phyloP scores from a whole-genome alignment of 202 grass and related monocot species.

The Carex sylvatica region DNA sequence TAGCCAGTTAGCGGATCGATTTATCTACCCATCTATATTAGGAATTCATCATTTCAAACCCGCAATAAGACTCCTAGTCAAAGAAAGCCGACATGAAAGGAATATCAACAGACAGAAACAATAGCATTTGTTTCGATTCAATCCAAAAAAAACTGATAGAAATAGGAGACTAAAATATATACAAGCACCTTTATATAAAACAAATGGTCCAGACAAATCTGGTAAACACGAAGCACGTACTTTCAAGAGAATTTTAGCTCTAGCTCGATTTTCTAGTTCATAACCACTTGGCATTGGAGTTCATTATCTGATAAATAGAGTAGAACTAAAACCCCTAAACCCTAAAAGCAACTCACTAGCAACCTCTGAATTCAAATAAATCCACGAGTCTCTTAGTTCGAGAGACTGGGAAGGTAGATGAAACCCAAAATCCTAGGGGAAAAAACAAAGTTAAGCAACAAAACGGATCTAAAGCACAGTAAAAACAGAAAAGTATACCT shows the following conservation, averaged over 20 bases:
- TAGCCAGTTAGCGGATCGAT: slow-evolving; percentile 24
- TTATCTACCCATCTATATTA: slow-evolving; percentile 27
- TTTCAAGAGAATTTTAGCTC: not conserved
- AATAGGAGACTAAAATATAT: not conserved
- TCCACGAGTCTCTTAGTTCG: not conserved
- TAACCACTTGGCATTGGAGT: not conserved
- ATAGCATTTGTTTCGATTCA: not conserved
- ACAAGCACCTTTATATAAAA: not conserved
- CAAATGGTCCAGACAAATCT: not conserved
- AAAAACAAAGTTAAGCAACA: not conserved
- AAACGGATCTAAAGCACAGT: slow-evolving; percentile 29
- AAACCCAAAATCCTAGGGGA: not conserved
- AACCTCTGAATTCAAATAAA: not conserved
- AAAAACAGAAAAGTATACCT: slow-evolving; percentile 39
- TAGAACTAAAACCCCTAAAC: slow-evolving; percentile 13
- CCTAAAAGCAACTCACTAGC: not conserved
- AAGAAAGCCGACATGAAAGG: slow-evolving; percentile 19
- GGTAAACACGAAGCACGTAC: not conserved
- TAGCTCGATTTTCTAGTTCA: not conserved
- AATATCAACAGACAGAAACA: slow-evolving; percentile 18
- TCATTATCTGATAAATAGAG: not conserved
- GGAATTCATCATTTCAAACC: slow-evolving; percentile 25
- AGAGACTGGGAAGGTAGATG: not conserved
- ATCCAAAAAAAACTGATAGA: not conserved
- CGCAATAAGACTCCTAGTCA: slow-evolving; percentile 16